A percentile compares a stretch with the other conserved stretches of the same genome.
phyloP scores from a whole-genome alignment of 179 eudicot genomes.

The Corrigiola litoralis region DNA sequence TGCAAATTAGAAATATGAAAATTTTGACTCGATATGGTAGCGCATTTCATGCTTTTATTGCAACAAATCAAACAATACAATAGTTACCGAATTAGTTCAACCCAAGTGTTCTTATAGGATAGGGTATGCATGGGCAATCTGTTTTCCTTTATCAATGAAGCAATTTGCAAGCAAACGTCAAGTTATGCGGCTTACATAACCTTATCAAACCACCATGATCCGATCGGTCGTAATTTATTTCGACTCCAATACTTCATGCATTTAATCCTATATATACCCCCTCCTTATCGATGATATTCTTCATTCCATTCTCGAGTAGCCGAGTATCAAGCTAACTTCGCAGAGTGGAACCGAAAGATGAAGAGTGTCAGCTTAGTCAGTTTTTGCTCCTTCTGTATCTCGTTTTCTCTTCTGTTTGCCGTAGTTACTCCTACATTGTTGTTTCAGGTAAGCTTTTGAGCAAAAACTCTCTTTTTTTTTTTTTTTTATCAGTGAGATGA shows the following conservation, averaged over 20 bases:
- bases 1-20: no score
- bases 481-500: no score
- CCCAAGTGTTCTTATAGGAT: not conserved
- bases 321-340: not conserved
- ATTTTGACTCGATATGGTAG: no score
- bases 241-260: constrained; percentile 5
- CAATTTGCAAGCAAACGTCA: not conserved
- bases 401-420: constrained; percentile 1
- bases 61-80: no score
- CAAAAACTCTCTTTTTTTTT: no score
- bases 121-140: not conserved
- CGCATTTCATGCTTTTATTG: no score
- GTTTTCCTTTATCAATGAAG: not conserved
- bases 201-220: not conserved
- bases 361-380: not conserved
- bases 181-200: not conserved
- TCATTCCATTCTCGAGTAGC: not conserved
- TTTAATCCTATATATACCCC: constrained; percentile 7
- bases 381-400: constrained; percentile 3
- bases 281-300: not conserved
- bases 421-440: constrained; percentile 10
- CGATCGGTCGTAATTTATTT: not conserved
- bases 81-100: no score
- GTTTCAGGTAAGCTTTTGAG: constrained; percentile 26
- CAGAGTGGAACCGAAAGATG: constrained; percentile 12